Evolutionary conservation across 192 early-diverging fungal genomes (phyloP).

Genomic region (Jimgerdemannia flammicorona): DNA sequence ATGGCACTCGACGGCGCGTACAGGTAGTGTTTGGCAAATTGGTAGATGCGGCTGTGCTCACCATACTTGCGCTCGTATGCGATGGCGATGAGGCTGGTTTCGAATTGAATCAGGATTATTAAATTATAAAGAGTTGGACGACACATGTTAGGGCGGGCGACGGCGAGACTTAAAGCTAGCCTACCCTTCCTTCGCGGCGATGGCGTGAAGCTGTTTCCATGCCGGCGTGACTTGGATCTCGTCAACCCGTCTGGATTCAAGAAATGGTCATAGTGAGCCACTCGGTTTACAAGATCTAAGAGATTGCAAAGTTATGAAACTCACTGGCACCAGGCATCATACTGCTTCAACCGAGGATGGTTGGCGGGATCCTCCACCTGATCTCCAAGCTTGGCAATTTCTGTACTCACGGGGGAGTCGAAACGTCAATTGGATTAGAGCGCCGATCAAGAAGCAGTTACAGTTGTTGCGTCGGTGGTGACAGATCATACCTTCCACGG

Average conservation of each 20-base stretch:
- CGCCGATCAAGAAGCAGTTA: neutral
- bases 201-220: conserved; percentile 58
- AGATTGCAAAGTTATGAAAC: neutral
- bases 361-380: conserved; percentile 52
- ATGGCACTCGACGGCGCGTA: conserved; percentile 49
- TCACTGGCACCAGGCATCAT: conserved; percentile 60
- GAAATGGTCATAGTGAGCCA: neutral
- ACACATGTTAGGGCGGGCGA: neutral
- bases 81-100: conserved; percentile 50
- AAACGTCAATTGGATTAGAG: neutral
- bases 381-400: conserved; percentile 41
- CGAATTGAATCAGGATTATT: no score
- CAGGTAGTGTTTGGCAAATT: conserved; percentile 67
- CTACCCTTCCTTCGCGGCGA: conserved; percentile 55
- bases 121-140: no score
- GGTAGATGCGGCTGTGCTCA: conserved; percentile 49
- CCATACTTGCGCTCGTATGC: conserved; percentile 55
- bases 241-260: conserved; percentile 47
- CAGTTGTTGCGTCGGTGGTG: neutral
- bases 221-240: conserved; percentile 52
- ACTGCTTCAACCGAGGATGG: conserved; percentile 63
- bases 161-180: neutral
- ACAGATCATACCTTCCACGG: conserved; percentile 16
- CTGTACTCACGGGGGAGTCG: conserved; percentile 12
- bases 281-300: no score